A percentile compares a stretch with the other conserved stretches of the same genome.
Conservation (phyloP, 306 rosid species). For the Cucurbita moschata region DNA sequence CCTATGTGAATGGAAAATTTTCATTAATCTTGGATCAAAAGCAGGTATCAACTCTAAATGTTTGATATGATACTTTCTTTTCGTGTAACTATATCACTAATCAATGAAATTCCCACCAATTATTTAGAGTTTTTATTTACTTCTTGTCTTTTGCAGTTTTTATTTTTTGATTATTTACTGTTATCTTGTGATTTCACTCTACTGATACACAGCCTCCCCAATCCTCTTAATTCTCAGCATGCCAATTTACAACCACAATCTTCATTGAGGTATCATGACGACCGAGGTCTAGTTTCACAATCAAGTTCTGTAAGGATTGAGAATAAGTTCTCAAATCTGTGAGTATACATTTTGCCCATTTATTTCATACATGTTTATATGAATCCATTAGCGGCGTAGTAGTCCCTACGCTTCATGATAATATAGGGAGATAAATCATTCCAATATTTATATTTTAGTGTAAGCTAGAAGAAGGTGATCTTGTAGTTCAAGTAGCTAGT, state of each 20-base stretch:
- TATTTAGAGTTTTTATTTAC: not conserved
- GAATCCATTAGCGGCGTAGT: not conserved
- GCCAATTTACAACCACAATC: conserved; percentile 39
- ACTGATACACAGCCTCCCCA: not conserved
- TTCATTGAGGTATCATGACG: conserved; percentile 41
- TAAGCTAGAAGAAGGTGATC: not conserved
- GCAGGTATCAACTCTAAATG: conserved; percentile 30
- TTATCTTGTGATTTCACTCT: not conserved
- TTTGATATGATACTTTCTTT: not conserved
- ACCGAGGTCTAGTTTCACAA: conserved; percentile 17
- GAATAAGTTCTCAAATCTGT: conserved; percentile 70
- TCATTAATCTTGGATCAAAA: conserved; percentile 18
- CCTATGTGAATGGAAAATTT: conserved; percentile 29
- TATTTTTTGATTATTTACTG: not conserved
- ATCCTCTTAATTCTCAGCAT: conserved; percentile 32
- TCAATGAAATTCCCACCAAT: not conserved
- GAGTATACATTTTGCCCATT: conserved; percentile 24
- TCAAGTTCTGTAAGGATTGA: conserved; percentile 37
- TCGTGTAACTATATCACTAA: not conserved
- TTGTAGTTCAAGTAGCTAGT: not conserved
- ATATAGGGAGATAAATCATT: not conserved
- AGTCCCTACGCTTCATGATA: not conserved
- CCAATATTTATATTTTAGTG: not conserved
- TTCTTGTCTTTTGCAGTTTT: not conserved
- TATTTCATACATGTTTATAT: not conserved